phyloP scores from a whole-genome alignment of 2,329 filamentous ascomycete species.

The Balansia obtecta region DNA sequence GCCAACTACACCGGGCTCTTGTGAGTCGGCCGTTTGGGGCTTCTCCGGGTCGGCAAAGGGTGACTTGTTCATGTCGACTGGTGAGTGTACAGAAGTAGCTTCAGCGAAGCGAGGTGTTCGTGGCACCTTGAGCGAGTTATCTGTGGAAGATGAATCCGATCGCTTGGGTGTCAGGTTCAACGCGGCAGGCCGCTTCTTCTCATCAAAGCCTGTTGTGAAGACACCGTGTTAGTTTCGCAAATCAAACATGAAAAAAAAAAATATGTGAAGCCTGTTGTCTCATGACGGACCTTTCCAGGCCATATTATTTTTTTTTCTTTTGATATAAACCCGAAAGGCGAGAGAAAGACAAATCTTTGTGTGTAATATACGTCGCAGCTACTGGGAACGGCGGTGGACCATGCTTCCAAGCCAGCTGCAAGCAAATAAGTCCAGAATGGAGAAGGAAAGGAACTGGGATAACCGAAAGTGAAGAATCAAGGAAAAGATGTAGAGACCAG shows the following conservation, averaged over 20 bases:
- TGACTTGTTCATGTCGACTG: constrained; percentile 45
- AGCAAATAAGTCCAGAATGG: constrained; percentile 9
- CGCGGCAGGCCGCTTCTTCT: constrained; percentile 44
- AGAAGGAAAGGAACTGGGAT: constrained; percentile 18
- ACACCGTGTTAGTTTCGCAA: constrained; percentile 10
- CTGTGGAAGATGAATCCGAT: constrained; percentile 38
- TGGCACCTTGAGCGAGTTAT: constrained; percentile 50
- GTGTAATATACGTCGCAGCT: constrained; percentile 2
- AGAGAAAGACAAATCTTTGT: not conserved
- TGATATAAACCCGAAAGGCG: constrained; percentile 7
- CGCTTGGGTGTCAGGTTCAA: constrained; percentile 39
- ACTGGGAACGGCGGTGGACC: constrained; percentile 4
- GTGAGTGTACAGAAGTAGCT: constrained; percentile 68
- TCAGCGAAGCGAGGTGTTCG: constrained; percentile 71
- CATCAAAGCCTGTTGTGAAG: constrained; percentile 25
- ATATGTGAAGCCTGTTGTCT: not conserved
- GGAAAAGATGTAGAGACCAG: constrained; percentile 37
- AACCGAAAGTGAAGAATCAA: constrained; percentile 21
- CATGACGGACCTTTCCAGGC: constrained; percentile 26
- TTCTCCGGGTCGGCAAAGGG: constrained; percentile 49
- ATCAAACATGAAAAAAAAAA: not conserved
- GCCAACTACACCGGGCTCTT: constrained; percentile 68
- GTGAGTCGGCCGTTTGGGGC: constrained; percentile 44
- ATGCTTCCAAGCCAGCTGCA: constrained; percentile 10
- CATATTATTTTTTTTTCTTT: constrained; percentile 21